phyloP scores from a whole-genome alignment of 139 green algal species.

The Picochlorum sp. region DNA sequence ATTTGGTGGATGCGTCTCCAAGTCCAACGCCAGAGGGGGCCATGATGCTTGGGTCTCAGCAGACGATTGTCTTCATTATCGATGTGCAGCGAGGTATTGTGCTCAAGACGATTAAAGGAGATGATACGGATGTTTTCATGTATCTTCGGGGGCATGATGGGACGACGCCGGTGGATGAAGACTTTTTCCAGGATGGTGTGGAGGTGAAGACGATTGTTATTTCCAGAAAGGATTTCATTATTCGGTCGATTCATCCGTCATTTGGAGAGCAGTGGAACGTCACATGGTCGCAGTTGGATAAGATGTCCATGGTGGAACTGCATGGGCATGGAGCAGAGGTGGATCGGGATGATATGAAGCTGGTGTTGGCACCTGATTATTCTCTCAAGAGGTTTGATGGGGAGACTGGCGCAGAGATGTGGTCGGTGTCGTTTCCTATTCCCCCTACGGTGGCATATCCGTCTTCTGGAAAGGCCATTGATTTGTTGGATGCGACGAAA shows the following conservation, averaged over 20 bases:
- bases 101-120: slow-evolving; percentile 15
- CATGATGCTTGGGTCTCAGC: slow-evolving; percentile 69
- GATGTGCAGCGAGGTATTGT: slow-evolving; percentile 57
- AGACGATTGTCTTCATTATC: slow-evolving; percentile 65
- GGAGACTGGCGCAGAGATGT: slow-evolving; percentile 39
- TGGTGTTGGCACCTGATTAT: slow-evolving; percentile 23
- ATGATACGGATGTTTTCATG: not conserved
- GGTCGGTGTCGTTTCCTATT: slow-evolving; percentile 49
- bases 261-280: slow-evolving; percentile 34
- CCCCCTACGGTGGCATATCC: slow-evolving; percentile 54
- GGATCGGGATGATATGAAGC: slow-evolving; percentile 6
- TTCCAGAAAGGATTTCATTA: slow-evolving; percentile 59
- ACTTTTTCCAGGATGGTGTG: not conserved
- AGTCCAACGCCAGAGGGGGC: slow-evolving; percentile 68
- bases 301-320: slow-evolving; percentile 12
- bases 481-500: slow-evolving; percentile 18
- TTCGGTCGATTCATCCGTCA: slow-evolving; percentile 52
- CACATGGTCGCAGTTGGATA: slow-evolving; percentile 15
- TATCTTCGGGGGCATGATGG: not conserved
- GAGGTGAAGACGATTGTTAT: slow-evolving; percentile 34
- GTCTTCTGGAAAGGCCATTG: slow-evolving; percentile 14
- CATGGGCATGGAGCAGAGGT: not conserved
- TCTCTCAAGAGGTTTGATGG: slow-evolving; percentile 38
- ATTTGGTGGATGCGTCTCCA: slow-evolving; percentile 78
- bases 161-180: not conserved